Evolutionary conservation across 2,329 filamentous ascomycete species (phyloP).

Genomic region (Hymenoscyphus linearis): DNA sequence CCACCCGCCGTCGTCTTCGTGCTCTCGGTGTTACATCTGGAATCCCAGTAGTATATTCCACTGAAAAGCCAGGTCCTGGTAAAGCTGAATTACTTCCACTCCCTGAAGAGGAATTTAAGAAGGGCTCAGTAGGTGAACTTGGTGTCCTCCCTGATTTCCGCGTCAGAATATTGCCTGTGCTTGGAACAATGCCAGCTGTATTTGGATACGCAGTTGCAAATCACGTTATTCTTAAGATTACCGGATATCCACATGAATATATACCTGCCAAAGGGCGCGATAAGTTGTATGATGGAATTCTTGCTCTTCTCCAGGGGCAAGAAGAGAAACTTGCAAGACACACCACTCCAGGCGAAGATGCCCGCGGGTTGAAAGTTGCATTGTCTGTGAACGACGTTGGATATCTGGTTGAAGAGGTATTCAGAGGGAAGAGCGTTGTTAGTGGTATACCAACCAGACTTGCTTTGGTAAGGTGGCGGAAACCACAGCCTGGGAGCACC

Average conservation of each 20-base stretch:
- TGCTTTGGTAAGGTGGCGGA: slow-evolving; percentile 74
- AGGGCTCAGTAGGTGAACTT: slow-evolving; percentile 80
- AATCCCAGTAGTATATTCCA: slow-evolving; percentile 89
- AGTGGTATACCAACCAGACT: slow-evolving; percentile 77
- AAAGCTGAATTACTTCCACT: slow-evolving; percentile 88
- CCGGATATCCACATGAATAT: slow-evolving; percentile 82
- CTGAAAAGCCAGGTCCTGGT: slow-evolving; percentile 81
- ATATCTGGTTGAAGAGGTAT: slow-evolving; percentile 87
- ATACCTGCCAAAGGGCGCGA: slow-evolving; percentile 74
- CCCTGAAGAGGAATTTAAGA: slow-evolving; percentile 79
- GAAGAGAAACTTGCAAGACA: slow-evolving; percentile 66
- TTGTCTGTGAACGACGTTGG: slow-evolving; percentile 75
- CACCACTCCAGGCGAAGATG: slow-evolving; percentile 40
- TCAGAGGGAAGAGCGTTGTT: slow-evolving; percentile 72
- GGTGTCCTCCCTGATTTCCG: slow-evolving; percentile 89
- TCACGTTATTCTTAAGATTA: slow-evolving; percentile 78
- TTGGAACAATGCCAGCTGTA: slow-evolving; percentile 95
- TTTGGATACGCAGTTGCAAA: slow-evolving; percentile 92
- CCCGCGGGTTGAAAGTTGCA: slow-evolving; percentile 70
- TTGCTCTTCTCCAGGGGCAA: slow-evolving; percentile 67
- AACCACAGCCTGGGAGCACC: slow-evolving; percentile 48
- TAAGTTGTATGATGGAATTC: slow-evolving; percentile 85
- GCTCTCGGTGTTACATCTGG: slow-evolving; percentile 72
- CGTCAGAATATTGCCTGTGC: slow-evolving; percentile 86
- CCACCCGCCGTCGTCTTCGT: slow-evolving; percentile 71